Percentiles rank a stretch among this genome's conserved stretches.
These are phyloP conservation scores for Rugonectria rugulosa DNA, from an alignment of 2,329 filamentous ascomycete genomes.

Conservation along the genomic window DNA sequence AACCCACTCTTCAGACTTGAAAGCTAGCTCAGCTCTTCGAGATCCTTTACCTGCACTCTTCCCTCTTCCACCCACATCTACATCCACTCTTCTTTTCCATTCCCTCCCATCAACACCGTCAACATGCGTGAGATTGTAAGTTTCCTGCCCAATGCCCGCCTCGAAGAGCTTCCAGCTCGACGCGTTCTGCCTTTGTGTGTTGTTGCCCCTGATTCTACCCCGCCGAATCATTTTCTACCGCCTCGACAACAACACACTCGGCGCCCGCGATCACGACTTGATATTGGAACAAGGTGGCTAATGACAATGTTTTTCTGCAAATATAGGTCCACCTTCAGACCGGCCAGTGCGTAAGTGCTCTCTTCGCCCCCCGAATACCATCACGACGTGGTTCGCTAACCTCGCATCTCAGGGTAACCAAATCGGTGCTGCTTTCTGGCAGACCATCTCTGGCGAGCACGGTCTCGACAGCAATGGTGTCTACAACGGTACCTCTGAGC, in stretches of 20 bases:
- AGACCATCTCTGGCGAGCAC: conserved; percentile 88
- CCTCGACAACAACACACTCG: conserved; percentile 22
- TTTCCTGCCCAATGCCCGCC: conserved; percentile 12
- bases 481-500: conserved; percentile 98
- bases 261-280: conserved; percentile 18
- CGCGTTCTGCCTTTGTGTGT: conserved; percentile 50
- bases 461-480: conserved; percentile 97
- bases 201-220: conserved; percentile 48
- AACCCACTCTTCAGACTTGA: conserved; percentile 43
- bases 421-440: conserved; percentile 99
- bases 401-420: conserved; percentile 85
- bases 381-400: conserved; percentile 46
- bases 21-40: conserved; percentile 46
- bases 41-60: conserved; percentile 35
- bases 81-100: conserved; percentile 7
- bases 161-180: conserved; percentile 35
- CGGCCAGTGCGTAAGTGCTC: conserved; percentile 88
- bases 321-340: conserved; percentile 99
- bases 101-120: conserved; percentile 42
- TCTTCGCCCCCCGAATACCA: neutral
- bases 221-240: conserved; percentile 39
- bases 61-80: conserved; percentile 37
- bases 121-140: conserved; percentile 59
- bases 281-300: conserved; percentile 54
- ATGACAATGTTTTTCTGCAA: conserved; percentile 57